Evolutionary conservation across 2,329 filamentous ascomycete genomes (phyloP).

Genomic region (Lachnellula hyalina): DNA sequence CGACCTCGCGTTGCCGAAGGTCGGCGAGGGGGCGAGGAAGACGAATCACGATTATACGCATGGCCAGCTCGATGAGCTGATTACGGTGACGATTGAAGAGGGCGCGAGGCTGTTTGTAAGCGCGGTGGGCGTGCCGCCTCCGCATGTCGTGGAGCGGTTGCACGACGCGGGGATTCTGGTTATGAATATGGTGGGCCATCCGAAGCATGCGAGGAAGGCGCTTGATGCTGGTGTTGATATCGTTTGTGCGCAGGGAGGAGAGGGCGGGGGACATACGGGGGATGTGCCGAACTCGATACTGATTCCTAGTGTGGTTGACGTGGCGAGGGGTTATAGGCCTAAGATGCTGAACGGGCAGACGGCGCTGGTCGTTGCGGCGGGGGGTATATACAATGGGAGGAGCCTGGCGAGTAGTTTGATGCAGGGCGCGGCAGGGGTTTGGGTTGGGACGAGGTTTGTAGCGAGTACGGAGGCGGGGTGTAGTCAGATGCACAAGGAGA

Average conservation of each 20-base stretch:
- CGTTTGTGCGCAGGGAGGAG: slow-evolving; percentile 85
- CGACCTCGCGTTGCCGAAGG: slow-evolving; percentile 84
- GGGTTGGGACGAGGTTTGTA: slow-evolving; percentile 93
- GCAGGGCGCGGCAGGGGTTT: slow-evolving; percentile 83
- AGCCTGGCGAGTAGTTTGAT: slow-evolving; percentile 77
- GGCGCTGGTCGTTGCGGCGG: slow-evolving; percentile 81
- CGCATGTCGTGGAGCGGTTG: slow-evolving; percentile 65
- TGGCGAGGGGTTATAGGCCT: slow-evolving; percentile 56
- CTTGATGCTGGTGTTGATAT: slow-evolving; percentile 83
- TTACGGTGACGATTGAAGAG: slow-evolving; percentile 78
- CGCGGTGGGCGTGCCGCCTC: slow-evolving; percentile 82
- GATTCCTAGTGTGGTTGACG: slow-evolving; percentile 81
- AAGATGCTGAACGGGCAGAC: slow-evolving; percentile 61
- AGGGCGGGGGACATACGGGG: slow-evolving; percentile 90
- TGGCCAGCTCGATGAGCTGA: slow-evolving; percentile 80
- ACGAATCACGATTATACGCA: slow-evolving; percentile 96
- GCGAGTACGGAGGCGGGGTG: slow-evolving; percentile 77
- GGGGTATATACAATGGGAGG: slow-evolving; percentile 78
- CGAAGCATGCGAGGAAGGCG: slow-evolving; percentile 85
- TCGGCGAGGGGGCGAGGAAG: slow-evolving; percentile 76
- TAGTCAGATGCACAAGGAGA: slow-evolving; percentile 75
- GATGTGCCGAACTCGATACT: slow-evolving; percentile 82
- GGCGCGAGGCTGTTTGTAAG: slow-evolving; percentile 82
- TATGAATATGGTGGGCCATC: slow-evolving; percentile 97
- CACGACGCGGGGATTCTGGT: slow-evolving; percentile 76